A percentile compares a stretch with the other conserved stretches of the same genome.
Conservation (phyloP, 2,329 filamentous ascomycete genomes). For the Claviceps sp. region DNA sequence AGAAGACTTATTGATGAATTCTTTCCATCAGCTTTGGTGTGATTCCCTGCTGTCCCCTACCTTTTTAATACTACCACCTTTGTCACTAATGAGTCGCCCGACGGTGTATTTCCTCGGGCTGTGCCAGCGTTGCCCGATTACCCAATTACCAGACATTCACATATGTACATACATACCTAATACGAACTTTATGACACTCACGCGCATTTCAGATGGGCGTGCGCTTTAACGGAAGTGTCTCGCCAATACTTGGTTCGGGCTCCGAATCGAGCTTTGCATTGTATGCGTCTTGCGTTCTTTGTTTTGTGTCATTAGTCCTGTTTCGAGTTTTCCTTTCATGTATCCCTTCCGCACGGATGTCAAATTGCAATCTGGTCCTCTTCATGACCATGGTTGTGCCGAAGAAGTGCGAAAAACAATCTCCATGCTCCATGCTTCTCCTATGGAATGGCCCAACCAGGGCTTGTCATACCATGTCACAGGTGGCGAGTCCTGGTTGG, state of each 20-base stretch:
- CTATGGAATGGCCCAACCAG: slow-evolving; percentile 6
- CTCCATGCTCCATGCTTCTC: slow-evolving; percentile 16
- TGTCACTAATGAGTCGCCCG: not conserved
- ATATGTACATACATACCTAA: not conserved
- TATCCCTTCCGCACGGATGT: slow-evolving; percentile 73
- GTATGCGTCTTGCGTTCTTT: not conserved
- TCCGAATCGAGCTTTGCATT: not conserved
- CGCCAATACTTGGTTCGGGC: too few relatives aligned
- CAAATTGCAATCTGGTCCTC: slow-evolving; percentile 91
- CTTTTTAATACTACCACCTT: not conserved
- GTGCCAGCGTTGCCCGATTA: not conserved
- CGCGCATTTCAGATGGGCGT: not conserved
- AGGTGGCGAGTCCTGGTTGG: slow-evolving; percentile 10
- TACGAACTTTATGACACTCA: not conserved
- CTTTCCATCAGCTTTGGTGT: not conserved
- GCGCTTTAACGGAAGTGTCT: not conserved
- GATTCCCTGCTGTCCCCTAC: not conserved
- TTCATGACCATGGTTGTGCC: slow-evolving; percentile 88
- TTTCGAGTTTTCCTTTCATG: not conserved
- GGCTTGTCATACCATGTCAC: not conserved
- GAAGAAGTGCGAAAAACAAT: slow-evolving; percentile 93
- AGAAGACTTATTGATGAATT: slow-evolving; percentile 1
- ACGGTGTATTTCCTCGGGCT: not conserved
- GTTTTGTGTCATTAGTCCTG: not conserved
- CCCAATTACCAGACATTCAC: not conserved